Conservation (phyloP, 2,329 filamentous ascomycete genomes). For the Diaporthe citri region DNA sequence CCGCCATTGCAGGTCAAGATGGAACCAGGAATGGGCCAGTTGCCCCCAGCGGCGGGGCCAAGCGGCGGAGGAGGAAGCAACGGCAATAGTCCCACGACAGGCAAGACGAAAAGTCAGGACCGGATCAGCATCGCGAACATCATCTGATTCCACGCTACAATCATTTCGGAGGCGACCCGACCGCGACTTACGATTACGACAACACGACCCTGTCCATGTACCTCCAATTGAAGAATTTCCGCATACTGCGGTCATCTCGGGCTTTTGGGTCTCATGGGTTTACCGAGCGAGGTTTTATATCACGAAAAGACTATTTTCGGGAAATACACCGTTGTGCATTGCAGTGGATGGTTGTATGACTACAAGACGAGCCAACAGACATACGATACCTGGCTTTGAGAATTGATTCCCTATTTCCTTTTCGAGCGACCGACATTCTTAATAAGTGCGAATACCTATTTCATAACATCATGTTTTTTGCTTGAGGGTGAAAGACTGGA, state of each 20-base stretch:
- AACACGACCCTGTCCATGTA: not conserved
- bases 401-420: not conserved
- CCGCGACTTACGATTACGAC: not conserved
- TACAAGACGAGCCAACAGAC: conserved; percentile 30
- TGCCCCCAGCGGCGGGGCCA: conserved; percentile 29
- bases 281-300: not conserved
- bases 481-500: not conserved
- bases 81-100: conserved; percentile 50
- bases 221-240: not conserved
- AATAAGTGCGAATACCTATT: conserved; percentile 30
- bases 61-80: conserved; percentile 40
- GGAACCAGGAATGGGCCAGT: conserved; percentile 43
- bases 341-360: conserved; percentile 37
- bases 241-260: not conserved
- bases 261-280: not conserved
- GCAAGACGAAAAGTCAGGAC: conserved; percentile 56
- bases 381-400: conserved; percentile 11
- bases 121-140: conserved; percentile 61
- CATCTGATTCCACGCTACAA: conserved; percentile 47
- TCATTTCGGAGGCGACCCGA: not conserved
- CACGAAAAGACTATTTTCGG: not conserved
- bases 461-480: conserved; percentile 11
- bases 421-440: conserved; percentile 14
- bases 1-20: conserved; percentile 48
- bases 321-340: conserved; percentile 24